These are phyloP conservation scores for Glycine latifolia DNA, from an alignment of 306 rosid species.

Conservation along the genomic window DNA sequence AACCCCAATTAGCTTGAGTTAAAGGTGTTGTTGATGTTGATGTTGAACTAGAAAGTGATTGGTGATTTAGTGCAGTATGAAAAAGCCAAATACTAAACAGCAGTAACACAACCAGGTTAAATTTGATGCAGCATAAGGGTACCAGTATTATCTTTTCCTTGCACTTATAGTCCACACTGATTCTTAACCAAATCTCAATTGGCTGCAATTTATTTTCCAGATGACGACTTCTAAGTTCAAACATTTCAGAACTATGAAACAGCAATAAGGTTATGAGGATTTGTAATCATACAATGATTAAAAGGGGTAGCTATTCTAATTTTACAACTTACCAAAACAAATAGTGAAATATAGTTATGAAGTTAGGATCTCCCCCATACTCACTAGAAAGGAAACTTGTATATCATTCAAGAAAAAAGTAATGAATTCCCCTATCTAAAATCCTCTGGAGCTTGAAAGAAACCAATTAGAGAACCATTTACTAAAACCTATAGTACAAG, in stretches of 20 bases:
- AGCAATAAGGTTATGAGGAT: background rate
- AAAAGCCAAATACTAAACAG: background rate
- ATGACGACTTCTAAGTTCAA: background rate
- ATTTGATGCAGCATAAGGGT: background rate
- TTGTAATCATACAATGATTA: background rate
- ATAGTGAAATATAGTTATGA: background rate
- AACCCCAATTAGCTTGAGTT: no score
- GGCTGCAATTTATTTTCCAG: slow-evolving; percentile 11
- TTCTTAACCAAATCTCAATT: slow-evolving; percentile 11
- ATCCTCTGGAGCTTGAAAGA: background rate
- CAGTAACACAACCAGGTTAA: slow-evolving; percentile 30
- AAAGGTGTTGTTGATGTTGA: no score
- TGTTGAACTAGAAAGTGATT: background rate
- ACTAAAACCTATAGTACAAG: background rate
- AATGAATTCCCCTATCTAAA: no score
- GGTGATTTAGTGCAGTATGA: background rate
- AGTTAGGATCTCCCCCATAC: background rate
- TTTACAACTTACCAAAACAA: background rate
- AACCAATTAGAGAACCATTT: background rate
- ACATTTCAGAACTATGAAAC: background rate
- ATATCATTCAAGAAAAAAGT: no score
- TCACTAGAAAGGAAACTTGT: background rate
- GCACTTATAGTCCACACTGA: slow-evolving; percentile 3
- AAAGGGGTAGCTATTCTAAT: background rate
- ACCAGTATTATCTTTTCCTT: slow-evolving; percentile 3